Percentiles rank a stretch among this genome's conserved stretches.
phyloP scores from a whole-genome alignment of 1,284 basidiomycete genomes.

The Pseudozyma tsukubaensis region DNA sequence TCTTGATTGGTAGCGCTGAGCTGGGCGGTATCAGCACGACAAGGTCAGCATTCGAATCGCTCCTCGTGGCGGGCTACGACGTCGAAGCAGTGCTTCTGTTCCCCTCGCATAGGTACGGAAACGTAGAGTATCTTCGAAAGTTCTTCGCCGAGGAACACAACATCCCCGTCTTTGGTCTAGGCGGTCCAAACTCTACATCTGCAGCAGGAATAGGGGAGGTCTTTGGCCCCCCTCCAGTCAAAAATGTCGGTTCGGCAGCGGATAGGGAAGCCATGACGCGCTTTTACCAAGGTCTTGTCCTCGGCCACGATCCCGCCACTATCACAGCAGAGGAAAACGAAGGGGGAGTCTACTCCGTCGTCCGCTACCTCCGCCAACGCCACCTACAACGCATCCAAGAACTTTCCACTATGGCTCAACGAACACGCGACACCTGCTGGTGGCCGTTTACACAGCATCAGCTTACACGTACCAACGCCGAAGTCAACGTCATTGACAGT shows the following conservation, averaged over 20 bases:
- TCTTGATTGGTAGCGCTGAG: conserved; percentile 87
- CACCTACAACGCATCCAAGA: conserved; percentile 78
- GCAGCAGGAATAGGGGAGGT: neutral
- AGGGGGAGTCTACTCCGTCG: conserved; percentile 72
- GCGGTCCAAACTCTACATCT: conserved; percentile 35
- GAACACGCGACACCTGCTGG: conserved; percentile 86
- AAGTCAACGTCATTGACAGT: conserved; percentile 80
- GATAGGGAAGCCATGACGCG: conserved; percentile 75
- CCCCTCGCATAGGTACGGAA: conserved; percentile 74
- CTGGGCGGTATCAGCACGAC: conserved; percentile 96
- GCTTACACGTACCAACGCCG: conserved; percentile 45
- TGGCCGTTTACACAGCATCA: conserved; percentile 96
- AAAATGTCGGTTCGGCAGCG: conserved; percentile 71
- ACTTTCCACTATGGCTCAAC: conserved; percentile 80
- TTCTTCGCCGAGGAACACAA: conserved; percentile 79
- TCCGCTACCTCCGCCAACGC: conserved; percentile 76
- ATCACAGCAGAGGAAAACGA: conserved; percentile 11
- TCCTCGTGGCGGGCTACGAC: conserved; percentile 87
- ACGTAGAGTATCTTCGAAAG: conserved; percentile 81
- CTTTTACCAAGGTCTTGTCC: conserved; percentile 75
- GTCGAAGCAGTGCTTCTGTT: conserved; percentile 89
- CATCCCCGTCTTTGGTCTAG: conserved; percentile 71
- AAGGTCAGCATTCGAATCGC: conserved; percentile 90
- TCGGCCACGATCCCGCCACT: conserved; percentile 36
- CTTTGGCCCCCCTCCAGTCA: conserved; percentile 66